Conservation (phyloP, 1,284 basidiomycete species). For the Peniophora sp. region DNA sequence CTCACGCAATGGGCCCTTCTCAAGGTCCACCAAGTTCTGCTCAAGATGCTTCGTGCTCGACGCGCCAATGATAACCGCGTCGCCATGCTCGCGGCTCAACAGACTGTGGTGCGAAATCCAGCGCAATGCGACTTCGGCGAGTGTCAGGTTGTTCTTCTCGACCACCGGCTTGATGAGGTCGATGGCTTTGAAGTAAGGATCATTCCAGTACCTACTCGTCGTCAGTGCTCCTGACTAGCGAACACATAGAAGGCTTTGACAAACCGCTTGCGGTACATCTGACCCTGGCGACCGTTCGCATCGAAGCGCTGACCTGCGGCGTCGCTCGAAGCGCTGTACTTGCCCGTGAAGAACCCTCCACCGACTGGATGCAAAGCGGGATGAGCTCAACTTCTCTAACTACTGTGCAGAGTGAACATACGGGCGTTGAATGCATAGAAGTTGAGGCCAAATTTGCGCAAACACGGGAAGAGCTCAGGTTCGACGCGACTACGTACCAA, state of each 20-base stretch:
- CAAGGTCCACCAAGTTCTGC: conserved; percentile 45
- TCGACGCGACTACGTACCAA: conserved; percentile 30
- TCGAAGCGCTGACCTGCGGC: conserved; percentile 33
- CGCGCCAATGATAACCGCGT: conserved; percentile 45
- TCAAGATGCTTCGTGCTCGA: conserved; percentile 42
- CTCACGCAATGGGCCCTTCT: conserved; percentile 51
- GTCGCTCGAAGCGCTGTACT: conserved; percentile 21
- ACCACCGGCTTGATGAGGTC: conserved; percentile 28
- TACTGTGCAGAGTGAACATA: conserved; percentile 9
- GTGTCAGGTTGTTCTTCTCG: conserved; percentile 32
- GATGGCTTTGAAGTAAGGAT: conserved; percentile 40
- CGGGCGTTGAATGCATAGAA: conserved; percentile 54
- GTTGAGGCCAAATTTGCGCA: conserved; percentile 52
- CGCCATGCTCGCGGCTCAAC: conserved; percentile 37
- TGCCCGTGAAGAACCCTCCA: conserved; percentile 31
- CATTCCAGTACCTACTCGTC: conserved; percentile 34
- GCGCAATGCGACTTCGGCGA: conserved; percentile 42
- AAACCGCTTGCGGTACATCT: conserved; percentile 5
- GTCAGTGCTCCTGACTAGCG: background rate
- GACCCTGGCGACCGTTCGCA: conserved; percentile 21
- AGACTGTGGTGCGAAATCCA: conserved; percentile 49
- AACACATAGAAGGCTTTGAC: background rate
- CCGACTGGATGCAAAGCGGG: conserved; percentile 18
- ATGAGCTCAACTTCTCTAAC: background rate
- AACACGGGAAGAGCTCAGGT: conserved; percentile 55